Conservation (phyloP, 163 green algal genomes). For the Scenedesmus sp. region DNA sequence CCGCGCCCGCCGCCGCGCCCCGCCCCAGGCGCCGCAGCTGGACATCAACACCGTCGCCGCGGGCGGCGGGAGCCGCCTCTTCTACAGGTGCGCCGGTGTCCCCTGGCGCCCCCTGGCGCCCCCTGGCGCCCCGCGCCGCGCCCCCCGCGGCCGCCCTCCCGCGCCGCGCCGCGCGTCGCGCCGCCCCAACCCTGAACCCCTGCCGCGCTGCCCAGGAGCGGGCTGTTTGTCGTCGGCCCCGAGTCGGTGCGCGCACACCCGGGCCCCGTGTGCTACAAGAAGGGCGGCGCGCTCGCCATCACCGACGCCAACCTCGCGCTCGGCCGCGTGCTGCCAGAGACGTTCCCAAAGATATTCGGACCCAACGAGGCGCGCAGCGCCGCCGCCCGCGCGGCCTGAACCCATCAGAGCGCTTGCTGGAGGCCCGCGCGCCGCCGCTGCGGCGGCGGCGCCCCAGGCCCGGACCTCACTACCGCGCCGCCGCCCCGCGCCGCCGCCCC, state of each 20-base stretch:
- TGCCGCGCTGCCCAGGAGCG: constrained; percentile 20
- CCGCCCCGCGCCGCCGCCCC: no score
- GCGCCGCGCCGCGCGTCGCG: no score
- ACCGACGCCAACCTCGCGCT: constrained; percentile 98
- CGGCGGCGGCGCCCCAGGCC: no score
- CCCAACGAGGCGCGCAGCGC: constrained; percentile 65
- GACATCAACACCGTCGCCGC: constrained; percentile 99
- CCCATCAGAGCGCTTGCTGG: not conserved
- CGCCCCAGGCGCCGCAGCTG: constrained; percentile 95
- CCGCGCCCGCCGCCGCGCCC: no score
- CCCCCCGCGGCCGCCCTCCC: no score
- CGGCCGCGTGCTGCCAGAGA: constrained; percentile 92
- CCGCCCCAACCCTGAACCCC: no score
- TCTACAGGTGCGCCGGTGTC: constrained; percentile 69
- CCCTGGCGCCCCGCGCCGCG: no score
- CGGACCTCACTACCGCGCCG: no score
- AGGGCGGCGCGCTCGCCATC: constrained; percentile 89
- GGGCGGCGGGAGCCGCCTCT: constrained; percentile 89
- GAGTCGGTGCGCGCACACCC: constrained; percentile 94
- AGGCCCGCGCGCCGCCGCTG: no score
- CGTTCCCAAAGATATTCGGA: constrained; percentile 99
- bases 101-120: no score
- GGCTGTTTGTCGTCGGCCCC: constrained; percentile 87
- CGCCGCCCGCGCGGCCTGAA: no score
- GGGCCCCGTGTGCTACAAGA: constrained; percentile 96